phyloP scores from a whole-genome alignment of 306 rosid species.

The Alnus glutinosa region DNA sequence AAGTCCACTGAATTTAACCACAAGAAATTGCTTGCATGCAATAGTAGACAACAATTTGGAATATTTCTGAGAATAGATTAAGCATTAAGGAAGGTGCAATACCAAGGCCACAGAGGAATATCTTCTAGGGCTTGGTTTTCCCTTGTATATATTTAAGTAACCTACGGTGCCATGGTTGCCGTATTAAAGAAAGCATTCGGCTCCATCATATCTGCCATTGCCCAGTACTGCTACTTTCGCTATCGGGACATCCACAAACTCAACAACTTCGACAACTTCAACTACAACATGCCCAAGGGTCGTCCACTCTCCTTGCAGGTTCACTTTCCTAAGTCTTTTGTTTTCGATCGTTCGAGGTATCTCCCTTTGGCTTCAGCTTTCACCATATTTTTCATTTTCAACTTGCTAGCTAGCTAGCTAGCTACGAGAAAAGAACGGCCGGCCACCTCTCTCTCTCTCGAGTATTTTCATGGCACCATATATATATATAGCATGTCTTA shows the following conservation, averaged over 20 bases:
- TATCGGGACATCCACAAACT: slow-evolving; percentile 28
- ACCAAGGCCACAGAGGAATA: slow-evolving; percentile 49
- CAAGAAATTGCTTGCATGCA: slow-evolving; percentile 26
- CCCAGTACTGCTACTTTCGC: slow-evolving; percentile 32
- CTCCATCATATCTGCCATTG: slow-evolving; percentile 45
- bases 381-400: not conserved
- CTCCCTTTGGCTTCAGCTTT: not conserved
- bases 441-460: not conserved
- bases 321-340: slow-evolving; percentile 12
- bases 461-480: not conserved
- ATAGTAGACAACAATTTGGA: slow-evolving; percentile 24
- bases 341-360: not conserved
- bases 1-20: slow-evolving; percentile 33
- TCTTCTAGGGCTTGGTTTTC: slow-evolving; percentile 53
- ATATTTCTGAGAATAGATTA: slow-evolving; percentile 35
- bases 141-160: slow-evolving; percentile 7
- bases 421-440: not conserved
- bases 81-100: slow-evolving; percentile 28
- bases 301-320: slow-evolving; percentile 89
- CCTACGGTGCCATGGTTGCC: slow-evolving; percentile 54
- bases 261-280: slow-evolving; percentile 31
- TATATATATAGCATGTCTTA: not conserved
- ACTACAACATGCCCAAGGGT: slow-evolving; percentile 70
- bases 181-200: slow-evolving; percentile 55
- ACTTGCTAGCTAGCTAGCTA: not conserved